Evolutionary conservation across 2,329 filamentous ascomycete genomes (phyloP), one percentile per base, ranked within the genome.

Genomic region (Ramularia collo-cygni): DNA sequence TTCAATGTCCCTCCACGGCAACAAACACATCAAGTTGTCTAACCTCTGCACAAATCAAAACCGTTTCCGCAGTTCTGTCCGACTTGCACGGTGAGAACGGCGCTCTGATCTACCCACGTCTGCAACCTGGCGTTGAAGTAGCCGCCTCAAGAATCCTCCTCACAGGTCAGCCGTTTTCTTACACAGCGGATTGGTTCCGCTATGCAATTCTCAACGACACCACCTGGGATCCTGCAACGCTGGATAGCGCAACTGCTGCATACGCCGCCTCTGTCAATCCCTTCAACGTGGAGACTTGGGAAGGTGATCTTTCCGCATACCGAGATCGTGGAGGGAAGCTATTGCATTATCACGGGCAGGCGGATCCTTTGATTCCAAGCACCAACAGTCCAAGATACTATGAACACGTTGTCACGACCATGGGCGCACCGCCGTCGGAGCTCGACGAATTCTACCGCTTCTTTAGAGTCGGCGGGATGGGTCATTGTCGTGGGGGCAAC

Each of bases 381-480:
- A 61, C 64, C 1, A 70, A 66, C 46, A 67, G 62, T 8, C 61
- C 64, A 1, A 52, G 65, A 2, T 72, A 72, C 58, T 72, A 72
- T 51, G 57, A 69, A 26, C 57, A 68, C 67, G 7, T 56, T 50
- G 4, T 28, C 2, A 45, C 55, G 17, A 70, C 65, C 0, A 70
- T 74, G 68, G 72, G 71, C 53, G 61, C 66, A 3, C 62, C 62
- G 8, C 55, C 64, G 5, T 50, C 60, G 4, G 64, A 68, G 2
- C 58, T 77, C 4, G 55, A 64, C 24, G 68, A 72, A 14, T 79
- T 71, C 64, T 79, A 72, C 47, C 65, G 72, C 30, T 70, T 65
- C 54, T 76, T 76, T 59, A 62, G 63, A 12, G 69, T 69, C 52
- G 67, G 54, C 38, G 75, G 73, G 3, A 70, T 73, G 58, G 59